These are phyloP conservation scores for Leishmania tropica DNA, from an alignment of 208 protist genomes.

Conservation along the genomic window DNA sequence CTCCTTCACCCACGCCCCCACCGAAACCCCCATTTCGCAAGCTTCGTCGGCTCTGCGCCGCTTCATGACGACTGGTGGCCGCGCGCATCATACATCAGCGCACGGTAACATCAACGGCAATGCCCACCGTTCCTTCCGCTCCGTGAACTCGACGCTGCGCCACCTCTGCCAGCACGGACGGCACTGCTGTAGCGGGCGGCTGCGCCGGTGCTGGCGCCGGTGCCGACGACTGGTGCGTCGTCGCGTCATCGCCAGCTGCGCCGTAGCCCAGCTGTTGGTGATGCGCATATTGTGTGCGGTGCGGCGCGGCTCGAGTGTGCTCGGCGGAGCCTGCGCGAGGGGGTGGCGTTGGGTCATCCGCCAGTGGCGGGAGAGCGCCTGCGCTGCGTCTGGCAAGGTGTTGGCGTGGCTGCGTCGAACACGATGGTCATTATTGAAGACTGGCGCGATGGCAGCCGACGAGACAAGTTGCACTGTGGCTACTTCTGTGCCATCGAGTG, in stretches of 20 bases:
- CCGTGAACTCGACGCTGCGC: conserved; percentile 8
- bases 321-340: background rate
- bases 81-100: background rate
- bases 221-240: conserved; percentile 24
- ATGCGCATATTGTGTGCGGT: background rate
- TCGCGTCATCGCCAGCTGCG: background rate
- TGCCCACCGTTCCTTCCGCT: conserved; percentile 16
- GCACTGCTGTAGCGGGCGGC: background rate
- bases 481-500: background rate
- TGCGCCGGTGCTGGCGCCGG: conserved; percentile 13
- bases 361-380: background rate
- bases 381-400: background rate
- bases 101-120: background rate
- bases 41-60: conserved; percentile 10
- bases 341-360: background rate
- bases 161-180: background rate
- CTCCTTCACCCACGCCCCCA: background rate
- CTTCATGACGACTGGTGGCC: background rate
- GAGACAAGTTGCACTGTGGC: background rate
- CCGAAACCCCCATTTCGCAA: conserved; percentile 19
- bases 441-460: background rate
- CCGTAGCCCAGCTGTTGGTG: background rate
- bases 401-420: background rate
- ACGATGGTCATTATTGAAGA: background rate
- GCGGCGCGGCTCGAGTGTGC: background rate